Conservation (phyloP, 257 asterid species). For the Perilla frutescens region DNA sequence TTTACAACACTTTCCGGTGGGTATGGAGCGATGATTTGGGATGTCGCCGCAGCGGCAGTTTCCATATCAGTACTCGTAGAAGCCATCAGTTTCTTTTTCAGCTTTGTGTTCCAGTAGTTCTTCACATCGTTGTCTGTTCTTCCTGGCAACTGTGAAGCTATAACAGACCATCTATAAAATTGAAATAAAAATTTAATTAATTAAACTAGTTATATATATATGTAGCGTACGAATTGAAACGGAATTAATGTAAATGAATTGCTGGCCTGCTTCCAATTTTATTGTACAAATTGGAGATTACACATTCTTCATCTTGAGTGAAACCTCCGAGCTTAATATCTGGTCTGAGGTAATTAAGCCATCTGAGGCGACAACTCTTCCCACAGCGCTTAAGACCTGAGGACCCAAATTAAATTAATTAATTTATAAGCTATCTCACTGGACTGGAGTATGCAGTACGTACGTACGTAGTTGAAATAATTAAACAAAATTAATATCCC, state of each 20-base stretch:
- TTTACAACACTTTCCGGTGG: slow-evolving; percentile 5
- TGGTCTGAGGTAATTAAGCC: slow-evolving; percentile 70
- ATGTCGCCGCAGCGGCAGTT: neutral
- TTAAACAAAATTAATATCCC: too few species aligned
- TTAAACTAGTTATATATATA: neutral
- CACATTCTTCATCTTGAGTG: slow-evolving; percentile 52
- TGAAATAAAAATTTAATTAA: neutral
- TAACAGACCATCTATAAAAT: slow-evolving; percentile 55
- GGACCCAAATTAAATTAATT: neutral
- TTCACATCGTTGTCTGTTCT: slow-evolving; percentile 73
- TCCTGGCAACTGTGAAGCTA: slow-evolving; percentile 63
- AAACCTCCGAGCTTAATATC: slow-evolving; percentile 61
- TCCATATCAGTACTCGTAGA: neutral
- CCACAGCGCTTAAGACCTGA: slow-evolving; percentile 64
- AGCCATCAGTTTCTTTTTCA: slow-evolving; percentile 50
- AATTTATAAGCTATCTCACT: too few species aligned
- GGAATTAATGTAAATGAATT: neutral
- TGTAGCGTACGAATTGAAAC: too few species aligned
- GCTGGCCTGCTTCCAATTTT: slow-evolving; percentile 65
- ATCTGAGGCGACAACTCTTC: slow-evolving; percentile 65
- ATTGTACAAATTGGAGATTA: slow-evolving; percentile 43
- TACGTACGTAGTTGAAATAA: too few species aligned
- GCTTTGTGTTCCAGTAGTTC: slow-evolving; percentile 64
- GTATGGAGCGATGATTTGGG: slow-evolving; percentile 4
- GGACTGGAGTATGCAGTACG: too few species aligned